Evolutionary conservation across 148 eudicot genomes (phyloP).

Genomic region (Cornus kousa): DNA sequence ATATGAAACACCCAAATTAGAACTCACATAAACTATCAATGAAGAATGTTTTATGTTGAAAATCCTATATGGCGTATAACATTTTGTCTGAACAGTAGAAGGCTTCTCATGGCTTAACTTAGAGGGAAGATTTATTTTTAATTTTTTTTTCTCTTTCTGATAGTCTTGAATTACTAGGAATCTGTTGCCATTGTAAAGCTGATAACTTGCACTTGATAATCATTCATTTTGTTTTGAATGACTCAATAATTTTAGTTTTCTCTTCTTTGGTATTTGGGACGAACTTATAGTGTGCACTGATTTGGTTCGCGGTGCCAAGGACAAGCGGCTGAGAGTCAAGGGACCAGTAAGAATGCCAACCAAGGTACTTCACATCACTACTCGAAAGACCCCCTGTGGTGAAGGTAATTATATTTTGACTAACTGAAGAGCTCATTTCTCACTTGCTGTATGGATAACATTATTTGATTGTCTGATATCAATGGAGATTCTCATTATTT

Average conservation of each 20-base stretch:
- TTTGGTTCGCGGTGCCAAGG: conserved; percentile 94
- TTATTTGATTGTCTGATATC: not conserved
- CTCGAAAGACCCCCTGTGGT: conserved; percentile 95
- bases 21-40: not conserved
- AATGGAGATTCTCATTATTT: not conserved
- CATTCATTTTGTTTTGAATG: not conserved
- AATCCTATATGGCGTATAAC: not conserved
- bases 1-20: no score
- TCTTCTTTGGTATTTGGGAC: not conserved
- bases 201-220: not conserved
- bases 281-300: conserved; percentile 63
- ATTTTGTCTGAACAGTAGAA: no score
- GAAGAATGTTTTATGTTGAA: not conserved
- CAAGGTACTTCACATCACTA: conserved; percentile 84
- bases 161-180: not conserved
- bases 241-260: not conserved
- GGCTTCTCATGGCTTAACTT: not conserved
- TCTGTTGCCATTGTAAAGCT: not conserved
- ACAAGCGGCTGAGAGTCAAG: conserved; percentile 89
- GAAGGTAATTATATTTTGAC: conserved; percentile 56
- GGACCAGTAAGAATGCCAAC: conserved; percentile 98
- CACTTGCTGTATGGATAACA: not conserved
- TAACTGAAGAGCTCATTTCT: not conserved
- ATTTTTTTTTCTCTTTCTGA: not conserved
- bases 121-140: not conserved